phyloP scores from a whole-genome alignment of 352 stramenopile species.

The Pythium aphanidermatum region DNA sequence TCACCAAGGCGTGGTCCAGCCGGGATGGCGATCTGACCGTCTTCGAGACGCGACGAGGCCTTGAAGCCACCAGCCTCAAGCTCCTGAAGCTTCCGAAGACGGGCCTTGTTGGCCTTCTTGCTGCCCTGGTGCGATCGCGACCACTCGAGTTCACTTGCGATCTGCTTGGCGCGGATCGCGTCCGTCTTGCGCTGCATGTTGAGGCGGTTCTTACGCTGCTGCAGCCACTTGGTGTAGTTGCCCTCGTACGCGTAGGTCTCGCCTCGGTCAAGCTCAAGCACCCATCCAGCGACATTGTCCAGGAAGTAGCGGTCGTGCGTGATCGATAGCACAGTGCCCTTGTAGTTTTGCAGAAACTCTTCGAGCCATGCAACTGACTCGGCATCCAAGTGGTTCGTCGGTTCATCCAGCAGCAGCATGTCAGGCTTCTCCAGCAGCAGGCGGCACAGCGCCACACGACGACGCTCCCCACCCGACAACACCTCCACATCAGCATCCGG shows the following conservation, averaged over 20 bases:
- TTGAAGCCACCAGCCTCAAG: constrained; percentile 68
- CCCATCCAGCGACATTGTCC: constrained; percentile 97
- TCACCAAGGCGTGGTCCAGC: constrained; percentile 89
- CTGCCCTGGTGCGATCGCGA: constrained; percentile 80
- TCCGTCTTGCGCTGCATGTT: constrained; percentile 94
- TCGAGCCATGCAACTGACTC: constrained; percentile 97
- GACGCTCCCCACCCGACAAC: constrained; percentile 92
- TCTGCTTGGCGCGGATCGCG: constrained; percentile 87
- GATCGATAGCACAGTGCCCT: constrained; percentile 96
- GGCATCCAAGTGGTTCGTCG: constrained; percentile 97
- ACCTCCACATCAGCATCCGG: constrained; percentile 58
- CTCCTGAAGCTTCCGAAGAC: constrained; percentile 90
- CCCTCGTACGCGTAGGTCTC: constrained; percentile 97
- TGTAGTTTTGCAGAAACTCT: constrained; percentile 94
- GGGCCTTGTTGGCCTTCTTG: constrained; percentile 90
- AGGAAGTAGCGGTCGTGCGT: constrained; percentile 99
- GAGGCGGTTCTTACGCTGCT: constrained; percentile 91
- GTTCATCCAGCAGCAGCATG: constrained; percentile 97
- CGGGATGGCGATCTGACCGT: constrained; percentile 90
- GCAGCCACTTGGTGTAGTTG: constrained; percentile 97
- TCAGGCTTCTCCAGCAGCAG: constrained; percentile 95
- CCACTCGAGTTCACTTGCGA: constrained; percentile 93
- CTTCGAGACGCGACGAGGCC: constrained; percentile 57
- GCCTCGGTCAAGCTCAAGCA: constrained; percentile 96
- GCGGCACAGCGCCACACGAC: constrained; percentile 93